Conservation (phyloP, 192 early-diverging fungal species). For the Dispira simplex region DNA sequence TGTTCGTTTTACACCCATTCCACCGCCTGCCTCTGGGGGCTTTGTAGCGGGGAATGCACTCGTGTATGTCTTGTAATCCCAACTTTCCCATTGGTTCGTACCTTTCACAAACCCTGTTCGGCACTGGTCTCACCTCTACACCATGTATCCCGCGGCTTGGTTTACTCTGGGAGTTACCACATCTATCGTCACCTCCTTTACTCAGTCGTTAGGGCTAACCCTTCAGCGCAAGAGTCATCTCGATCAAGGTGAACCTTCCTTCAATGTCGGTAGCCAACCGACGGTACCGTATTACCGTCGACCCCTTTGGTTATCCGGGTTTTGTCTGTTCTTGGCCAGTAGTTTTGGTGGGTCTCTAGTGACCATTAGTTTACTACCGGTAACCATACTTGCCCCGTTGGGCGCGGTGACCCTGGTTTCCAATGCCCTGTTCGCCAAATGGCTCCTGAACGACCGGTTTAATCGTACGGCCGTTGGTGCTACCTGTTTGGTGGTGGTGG, state of each 20-base stretch:
- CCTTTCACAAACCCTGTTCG: too few relatives aligned
- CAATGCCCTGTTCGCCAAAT: conserved; percentile 56
- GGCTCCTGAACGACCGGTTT: conserved; percentile 47
- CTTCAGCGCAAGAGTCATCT: conserved; percentile 62
- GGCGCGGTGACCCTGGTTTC: conserved; percentile 58
- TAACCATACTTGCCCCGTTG: conserved; percentile 60
- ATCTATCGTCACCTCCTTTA: conserved; percentile 44
- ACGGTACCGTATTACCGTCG: conserved; percentile 24
- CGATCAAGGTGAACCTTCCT: conserved; percentile 12
- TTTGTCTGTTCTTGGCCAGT: conserved; percentile 46
- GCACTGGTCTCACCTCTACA: too few relatives aligned
- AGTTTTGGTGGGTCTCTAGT: conserved; percentile 55
- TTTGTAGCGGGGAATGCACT: too few relatives aligned
- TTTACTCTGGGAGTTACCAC: conserved; percentile 36
- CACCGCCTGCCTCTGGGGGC: too few relatives aligned
- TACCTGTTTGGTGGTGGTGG: conserved; percentile 46
- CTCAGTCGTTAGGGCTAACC: conserved; percentile 58
- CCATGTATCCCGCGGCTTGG: conserved; percentile 11
- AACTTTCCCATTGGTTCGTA: too few relatives aligned
- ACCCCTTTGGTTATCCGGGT: conserved; percentile 49
- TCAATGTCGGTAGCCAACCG: neutral
- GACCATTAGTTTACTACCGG: conserved; percentile 59
- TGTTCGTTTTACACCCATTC: too few relatives aligned
- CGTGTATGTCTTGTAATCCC: too few relatives aligned
- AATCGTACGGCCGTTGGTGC: conserved; percentile 40